Evolutionary conservation across 345 rosid species (phyloP).

Genomic region (Schrenkiella parvula): DNA sequence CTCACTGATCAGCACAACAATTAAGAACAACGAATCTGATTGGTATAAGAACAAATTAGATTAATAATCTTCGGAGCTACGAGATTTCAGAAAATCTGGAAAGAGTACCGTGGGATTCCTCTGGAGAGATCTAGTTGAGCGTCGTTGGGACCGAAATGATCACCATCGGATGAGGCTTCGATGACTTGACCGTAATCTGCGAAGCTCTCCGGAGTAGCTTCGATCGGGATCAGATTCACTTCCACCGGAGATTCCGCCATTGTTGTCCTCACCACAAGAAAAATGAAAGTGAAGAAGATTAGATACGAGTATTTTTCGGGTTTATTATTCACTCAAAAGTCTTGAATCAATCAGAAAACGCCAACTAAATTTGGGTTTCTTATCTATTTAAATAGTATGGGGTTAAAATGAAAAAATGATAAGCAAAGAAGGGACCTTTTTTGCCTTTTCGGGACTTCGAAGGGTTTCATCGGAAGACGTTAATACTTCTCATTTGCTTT

Average conservation of each 20-base stretch:
- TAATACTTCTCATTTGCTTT: background rate
- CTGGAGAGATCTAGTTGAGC: conserved; percentile 68
- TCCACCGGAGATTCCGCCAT: conserved; percentile 24
- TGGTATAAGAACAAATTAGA: background rate
- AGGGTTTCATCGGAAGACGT: background rate
- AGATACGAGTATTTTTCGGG: background rate
- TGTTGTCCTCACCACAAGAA: background rate
- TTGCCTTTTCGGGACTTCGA: background rate
- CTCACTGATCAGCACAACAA: background rate
- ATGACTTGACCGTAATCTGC: conserved; percentile 68
- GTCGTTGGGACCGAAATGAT: conserved; percentile 62
- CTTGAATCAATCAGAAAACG: background rate
- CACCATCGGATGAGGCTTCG: conserved; percentile 54
- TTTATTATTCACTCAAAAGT: background rate
- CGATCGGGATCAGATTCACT: conserved; percentile 51
- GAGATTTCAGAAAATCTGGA: background rate
- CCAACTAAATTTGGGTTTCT: background rate
- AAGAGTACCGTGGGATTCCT: conserved; percentile 63
- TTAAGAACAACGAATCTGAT: background rate
- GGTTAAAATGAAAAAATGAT: background rate
- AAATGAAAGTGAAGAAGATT: background rate
- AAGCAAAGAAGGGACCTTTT: background rate
- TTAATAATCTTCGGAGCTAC: background rate
- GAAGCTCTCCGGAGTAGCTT: conserved; percentile 72
- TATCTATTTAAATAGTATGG: background rate